phyloP scores from a whole-genome alignment of 169 alveolate species.

The Eimeria praecox region DNA sequence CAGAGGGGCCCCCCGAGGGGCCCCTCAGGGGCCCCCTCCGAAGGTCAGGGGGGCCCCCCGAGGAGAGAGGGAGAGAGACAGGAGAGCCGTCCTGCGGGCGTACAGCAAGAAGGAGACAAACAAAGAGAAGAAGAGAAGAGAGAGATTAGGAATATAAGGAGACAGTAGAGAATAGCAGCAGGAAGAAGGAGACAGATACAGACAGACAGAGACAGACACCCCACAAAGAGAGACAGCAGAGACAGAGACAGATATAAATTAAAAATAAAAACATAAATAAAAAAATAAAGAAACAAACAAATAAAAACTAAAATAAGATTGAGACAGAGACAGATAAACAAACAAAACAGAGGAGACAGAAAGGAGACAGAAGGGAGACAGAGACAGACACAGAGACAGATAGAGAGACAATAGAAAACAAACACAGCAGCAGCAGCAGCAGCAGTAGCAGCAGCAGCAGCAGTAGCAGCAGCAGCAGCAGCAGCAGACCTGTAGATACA shows the following conservation, averaged over 20 bases:
- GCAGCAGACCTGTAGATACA: constrained; percentile 40
- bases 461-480: not conserved
- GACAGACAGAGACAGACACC: not conserved
- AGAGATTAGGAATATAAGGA: not conserved
- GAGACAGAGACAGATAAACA: not conserved
- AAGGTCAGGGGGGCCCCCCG: not conserved
- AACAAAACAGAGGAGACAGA: not conserved
- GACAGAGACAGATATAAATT: no score
- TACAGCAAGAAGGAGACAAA: not conserved
- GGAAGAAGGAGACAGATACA: not conserved
- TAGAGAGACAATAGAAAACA: not conserved
- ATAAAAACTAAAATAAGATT: not conserved
- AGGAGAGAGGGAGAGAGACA: not conserved
- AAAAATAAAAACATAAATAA: no score
- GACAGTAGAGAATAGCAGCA: not conserved
- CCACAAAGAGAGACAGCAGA: no score
- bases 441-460: not conserved
- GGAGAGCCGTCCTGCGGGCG: constrained; percentile 1
- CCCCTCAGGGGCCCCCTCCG: not conserved
- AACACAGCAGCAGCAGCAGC: not conserved
- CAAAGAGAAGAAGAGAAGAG: not conserved
- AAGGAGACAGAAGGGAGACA: not conserved
- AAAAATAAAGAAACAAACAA: no score
- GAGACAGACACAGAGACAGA: constrained; percentile 1
- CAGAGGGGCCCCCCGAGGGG: not conserved